These are phyloP conservation scores for Wickerhamomyces sp. DNA, from an alignment of 1,139 yeast genomes.

Conservation along the genomic window DNA sequence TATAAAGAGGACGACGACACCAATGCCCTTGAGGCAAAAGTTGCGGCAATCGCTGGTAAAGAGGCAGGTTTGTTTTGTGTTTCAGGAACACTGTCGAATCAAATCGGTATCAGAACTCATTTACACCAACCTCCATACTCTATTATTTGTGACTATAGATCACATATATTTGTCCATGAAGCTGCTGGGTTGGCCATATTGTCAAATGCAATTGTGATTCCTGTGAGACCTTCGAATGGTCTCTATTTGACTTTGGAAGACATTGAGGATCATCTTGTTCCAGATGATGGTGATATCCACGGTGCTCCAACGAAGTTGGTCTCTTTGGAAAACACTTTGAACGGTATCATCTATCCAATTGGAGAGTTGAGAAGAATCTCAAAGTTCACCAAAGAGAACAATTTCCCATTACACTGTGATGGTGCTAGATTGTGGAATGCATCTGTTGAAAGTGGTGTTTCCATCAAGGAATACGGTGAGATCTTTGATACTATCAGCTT, in stretches of 20 bases:
- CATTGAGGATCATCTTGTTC: conserved; percentile 47
- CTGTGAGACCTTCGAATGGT: conserved; percentile 63
- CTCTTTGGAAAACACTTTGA: conserved; percentile 73
- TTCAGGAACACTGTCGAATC: conserved; percentile 79
- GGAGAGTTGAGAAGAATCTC: conserved; percentile 64
- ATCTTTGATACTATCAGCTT: conserved; percentile 73
- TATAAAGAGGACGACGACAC: conserved; percentile 72
- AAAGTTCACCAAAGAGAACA: conserved; percentile 49
- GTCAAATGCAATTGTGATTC: conserved; percentile 79
- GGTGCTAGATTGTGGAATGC: conserved; percentile 92
- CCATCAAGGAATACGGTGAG: conserved; percentile 57
- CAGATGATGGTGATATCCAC: conserved; percentile 65
- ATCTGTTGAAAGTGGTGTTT: conserved; percentile 56
- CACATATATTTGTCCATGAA: conserved; percentile 68
- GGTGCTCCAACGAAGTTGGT: conserved; percentile 77
- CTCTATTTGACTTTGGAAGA: conserved; percentile 66
- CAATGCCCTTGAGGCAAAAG: conserved; percentile 46
- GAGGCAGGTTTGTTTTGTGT: conserved; percentile 68
- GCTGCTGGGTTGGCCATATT: conserved; percentile 80
- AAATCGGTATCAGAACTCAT: conserved; percentile 65
- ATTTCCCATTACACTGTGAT: conserved; percentile 62
- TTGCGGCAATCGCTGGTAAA: conserved; percentile 62
- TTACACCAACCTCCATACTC: conserved; percentile 70
- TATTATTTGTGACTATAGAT: conserved; percentile 68
- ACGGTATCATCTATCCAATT: conserved; percentile 65